A percentile compares a stretch with the other conserved stretches of the same genome.
phyloP scores from a whole-genome alignment of 1,139 yeast genomes.

The Taphrina flavorubra region DNA sequence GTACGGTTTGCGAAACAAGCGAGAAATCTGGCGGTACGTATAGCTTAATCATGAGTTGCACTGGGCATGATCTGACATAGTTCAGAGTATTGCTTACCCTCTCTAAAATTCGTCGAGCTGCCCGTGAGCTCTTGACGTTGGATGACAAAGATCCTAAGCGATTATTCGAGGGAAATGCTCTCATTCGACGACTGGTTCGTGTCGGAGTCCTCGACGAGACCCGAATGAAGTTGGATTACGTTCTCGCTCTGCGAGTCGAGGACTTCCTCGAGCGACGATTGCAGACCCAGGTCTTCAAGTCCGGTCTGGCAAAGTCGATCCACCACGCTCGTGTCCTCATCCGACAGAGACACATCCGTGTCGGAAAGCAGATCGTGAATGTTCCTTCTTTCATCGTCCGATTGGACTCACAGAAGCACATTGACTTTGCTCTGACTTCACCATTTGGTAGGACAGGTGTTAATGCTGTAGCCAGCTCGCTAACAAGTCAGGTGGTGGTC shows the following conservation, averaged over 20 bases:
- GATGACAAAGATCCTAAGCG: constrained; percentile 99
- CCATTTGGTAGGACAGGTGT: constrained; percentile 68
- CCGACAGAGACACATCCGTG: constrained; percentile 99
- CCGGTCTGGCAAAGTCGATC: constrained; percentile 98
- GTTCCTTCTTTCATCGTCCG: constrained; percentile 99
- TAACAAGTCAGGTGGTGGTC: constrained; percentile 75
- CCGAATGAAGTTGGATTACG: constrained; percentile 99
- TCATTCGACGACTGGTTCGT: constrained; percentile 96
- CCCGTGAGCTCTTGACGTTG: constrained; percentile 99
- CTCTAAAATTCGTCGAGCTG: constrained; percentile 99
- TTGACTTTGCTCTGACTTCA: constrained; percentile 97
- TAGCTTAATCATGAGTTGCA: constrained; percentile 38
- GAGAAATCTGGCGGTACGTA: constrained; percentile 84
- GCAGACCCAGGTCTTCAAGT: constrained; percentile 99
- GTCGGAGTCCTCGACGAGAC: constrained; percentile 99
- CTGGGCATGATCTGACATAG: constrained; percentile 41
- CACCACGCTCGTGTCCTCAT: constrained; percentile 99
- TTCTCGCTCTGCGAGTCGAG: constrained; percentile 95
- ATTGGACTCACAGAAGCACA: constrained; percentile 99
- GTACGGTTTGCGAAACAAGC: constrained; percentile 99
- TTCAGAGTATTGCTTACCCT: constrained; percentile 83
- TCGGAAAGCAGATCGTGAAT: constrained; percentile 99
- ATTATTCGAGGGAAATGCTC: constrained; percentile 99
- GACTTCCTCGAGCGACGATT: constrained; percentile 99
- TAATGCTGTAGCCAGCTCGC: background rate